Evolutionary conservation across 1,139 yeast species (phyloP).

Genomic region (Yamadazyma friedrichii): DNA sequence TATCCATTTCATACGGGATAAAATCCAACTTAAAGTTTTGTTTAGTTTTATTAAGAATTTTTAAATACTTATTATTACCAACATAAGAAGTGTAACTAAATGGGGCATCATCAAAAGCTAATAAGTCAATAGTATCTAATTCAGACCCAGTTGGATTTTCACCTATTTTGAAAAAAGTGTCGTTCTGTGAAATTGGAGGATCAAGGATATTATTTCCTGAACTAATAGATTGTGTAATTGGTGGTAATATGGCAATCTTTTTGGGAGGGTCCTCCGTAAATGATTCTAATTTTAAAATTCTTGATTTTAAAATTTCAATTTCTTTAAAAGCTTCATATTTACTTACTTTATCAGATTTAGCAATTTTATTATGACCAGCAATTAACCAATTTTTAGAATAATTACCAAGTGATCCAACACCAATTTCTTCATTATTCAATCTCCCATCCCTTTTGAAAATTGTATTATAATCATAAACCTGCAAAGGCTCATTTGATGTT

Average conservation of each 20-base stretch:
- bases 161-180: constrained; percentile 3
- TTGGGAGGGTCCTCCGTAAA: background rate
- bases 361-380: background rate
- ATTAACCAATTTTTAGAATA: no score
- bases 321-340: background rate
- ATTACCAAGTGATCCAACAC: no score
- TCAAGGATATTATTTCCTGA: background rate
- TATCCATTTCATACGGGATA: constrained; percentile 1
- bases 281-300: background rate
- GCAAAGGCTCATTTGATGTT: no score
- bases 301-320: background rate
- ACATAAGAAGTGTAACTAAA: constrained; percentile 1
- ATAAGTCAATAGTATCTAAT: constrained; percentile 1
- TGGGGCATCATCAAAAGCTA: constrained; percentile 1
- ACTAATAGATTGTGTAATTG: background rate
- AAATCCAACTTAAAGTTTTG: background rate
- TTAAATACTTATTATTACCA: background rate
- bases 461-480: no score
- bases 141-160: constrained; percentile 1
- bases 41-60: background rate
- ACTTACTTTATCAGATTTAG: background rate
- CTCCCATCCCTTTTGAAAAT: background rate
- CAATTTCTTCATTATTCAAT: background rate
- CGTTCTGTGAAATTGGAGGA: background rate
- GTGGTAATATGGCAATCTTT: background rate